A percentile compares a stretch with the other conserved stretches of the same genome.
These are phyloP conservation scores for Xylaria multiplex DNA, from an alignment of 2,329 filamentous ascomycete genomes.

Conservation along the genomic window DNA sequence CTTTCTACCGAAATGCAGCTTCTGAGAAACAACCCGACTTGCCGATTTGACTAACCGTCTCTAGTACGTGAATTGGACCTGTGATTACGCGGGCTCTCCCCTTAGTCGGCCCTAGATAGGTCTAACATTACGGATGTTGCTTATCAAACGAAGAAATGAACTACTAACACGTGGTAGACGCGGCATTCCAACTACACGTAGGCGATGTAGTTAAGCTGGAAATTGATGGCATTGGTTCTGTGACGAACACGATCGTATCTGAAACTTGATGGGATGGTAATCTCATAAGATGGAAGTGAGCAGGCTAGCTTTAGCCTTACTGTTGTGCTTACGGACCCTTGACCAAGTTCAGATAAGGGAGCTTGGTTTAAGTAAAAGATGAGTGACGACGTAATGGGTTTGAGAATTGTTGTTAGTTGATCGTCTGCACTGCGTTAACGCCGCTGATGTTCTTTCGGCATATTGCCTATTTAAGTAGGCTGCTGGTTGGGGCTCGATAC, in stretches of 20 bases:
- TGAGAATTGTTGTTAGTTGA: not conserved
- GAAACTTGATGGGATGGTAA: slow-evolving; percentile 19
- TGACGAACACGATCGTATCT: slow-evolving; percentile 43
- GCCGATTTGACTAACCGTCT: not conserved
- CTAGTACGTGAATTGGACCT: slow-evolving; percentile 21
- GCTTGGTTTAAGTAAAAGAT: not conserved
- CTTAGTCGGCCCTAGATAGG: not conserved
- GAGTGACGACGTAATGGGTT: not conserved
- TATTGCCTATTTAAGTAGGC: slow-evolving; percentile 13
- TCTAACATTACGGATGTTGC: not conserved
- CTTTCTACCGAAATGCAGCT: not conserved
- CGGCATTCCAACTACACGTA: slow-evolving; percentile 39
- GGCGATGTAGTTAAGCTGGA: slow-evolving; percentile 44
- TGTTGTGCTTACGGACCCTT: not conserved
- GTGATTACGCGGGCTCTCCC: not conserved
- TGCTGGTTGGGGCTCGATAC: not conserved
- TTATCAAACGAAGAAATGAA: not conserved
- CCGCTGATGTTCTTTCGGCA: slow-evolving; percentile 6
- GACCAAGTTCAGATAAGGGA: not conserved
- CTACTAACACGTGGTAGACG: slow-evolving; percentile 31
- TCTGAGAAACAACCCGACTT: not conserved
- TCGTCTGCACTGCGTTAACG: not conserved
- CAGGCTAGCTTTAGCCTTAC: not conserved
- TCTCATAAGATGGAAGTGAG: not conserved
- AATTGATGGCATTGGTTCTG: slow-evolving; percentile 44